These are phyloP conservation scores for Mortierella sp. DNA, from an alignment of 371 early-diverging fungal genomes.

Conservation along the genomic window DNA sequence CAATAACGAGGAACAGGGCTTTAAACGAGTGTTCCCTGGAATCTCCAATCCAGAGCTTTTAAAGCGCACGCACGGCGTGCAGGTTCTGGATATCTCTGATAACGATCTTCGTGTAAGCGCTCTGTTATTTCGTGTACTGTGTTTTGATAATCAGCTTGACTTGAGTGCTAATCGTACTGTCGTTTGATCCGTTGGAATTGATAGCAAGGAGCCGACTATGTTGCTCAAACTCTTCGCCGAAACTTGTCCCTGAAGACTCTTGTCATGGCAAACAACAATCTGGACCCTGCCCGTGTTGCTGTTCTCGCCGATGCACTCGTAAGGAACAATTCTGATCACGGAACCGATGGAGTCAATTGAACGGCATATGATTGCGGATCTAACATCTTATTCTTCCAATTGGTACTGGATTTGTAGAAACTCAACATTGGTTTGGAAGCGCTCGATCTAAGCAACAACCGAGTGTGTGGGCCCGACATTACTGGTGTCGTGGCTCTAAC, in stretches of 20 bases:
- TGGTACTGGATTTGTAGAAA: conserved; percentile 21
- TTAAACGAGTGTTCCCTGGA: conserved; percentile 51
- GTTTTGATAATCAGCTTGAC: neutral
- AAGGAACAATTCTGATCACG: no score
- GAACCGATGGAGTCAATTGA: no score
- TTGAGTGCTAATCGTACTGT: neutral
- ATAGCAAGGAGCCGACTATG: conserved; percentile 68
- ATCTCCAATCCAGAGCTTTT: conserved; percentile 40
- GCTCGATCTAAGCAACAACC: conserved; percentile 44
- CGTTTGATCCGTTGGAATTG: neutral
- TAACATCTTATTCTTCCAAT: neutral
- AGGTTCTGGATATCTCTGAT: conserved; percentile 58
- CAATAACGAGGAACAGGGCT: conserved; percentile 54
- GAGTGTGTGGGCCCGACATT: conserved; percentile 28
- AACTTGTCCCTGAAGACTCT: conserved; percentile 64
- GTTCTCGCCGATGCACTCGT: conserved; percentile 73
- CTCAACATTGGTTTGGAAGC: conserved; percentile 49
- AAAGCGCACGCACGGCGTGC: conserved; percentile 57
- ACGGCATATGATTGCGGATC: neutral
- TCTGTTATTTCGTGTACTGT: neutral
- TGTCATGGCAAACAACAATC: conserved; percentile 63
- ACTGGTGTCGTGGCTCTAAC: conserved; percentile 63
- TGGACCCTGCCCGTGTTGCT: conserved; percentile 63
- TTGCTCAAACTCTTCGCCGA: conserved; percentile 70
- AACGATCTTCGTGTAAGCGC: conserved; percentile 65